Evolutionary conservation across 1,284 basidiomycete species (phyloP).

Genomic region (Ganoderma lucidum): DNA sequence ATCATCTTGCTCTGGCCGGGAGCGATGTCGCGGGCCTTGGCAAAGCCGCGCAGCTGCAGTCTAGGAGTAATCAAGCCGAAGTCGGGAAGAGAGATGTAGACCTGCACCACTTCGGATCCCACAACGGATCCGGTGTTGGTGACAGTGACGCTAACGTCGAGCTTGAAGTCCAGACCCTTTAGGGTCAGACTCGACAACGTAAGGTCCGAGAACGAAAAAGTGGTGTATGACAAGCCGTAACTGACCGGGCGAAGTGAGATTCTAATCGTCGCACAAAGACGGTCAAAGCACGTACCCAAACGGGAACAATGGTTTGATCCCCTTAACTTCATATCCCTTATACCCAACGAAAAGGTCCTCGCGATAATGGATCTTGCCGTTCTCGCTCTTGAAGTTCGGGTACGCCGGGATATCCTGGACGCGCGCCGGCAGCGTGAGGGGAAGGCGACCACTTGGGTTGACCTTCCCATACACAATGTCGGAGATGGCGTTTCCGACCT

Average conservation of each 20-base stretch:
- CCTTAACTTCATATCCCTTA: conserved; percentile 69
- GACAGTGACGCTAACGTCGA: conserved; percentile 53
- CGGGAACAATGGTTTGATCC: conserved; percentile 66
- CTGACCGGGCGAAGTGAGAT: conserved; percentile 37
- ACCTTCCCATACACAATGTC: conserved; percentile 78
- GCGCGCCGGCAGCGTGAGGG: conserved; percentile 70
- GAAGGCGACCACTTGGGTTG: conserved; percentile 76
- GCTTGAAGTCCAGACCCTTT: conserved; percentile 42
- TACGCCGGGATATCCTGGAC: conserved; percentile 74
- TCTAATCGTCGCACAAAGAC: background rate
- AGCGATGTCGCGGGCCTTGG: conserved; percentile 47
- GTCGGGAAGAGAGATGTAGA: conserved; percentile 69
- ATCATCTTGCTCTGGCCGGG: conserved; percentile 11
- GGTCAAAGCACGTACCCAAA: conserved; percentile 60
- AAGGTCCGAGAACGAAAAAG: conserved; percentile 64
- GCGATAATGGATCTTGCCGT: conserved; percentile 70
- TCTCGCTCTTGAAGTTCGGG: conserved; percentile 65
- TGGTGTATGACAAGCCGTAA: conserved; percentile 78
- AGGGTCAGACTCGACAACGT: conserved; percentile 38
- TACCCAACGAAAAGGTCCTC: conserved; percentile 79
- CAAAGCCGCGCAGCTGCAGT: conserved; percentile 67
- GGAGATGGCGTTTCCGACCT: conserved; percentile 76
- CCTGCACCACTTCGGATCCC: conserved; percentile 74
- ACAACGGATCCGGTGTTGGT: conserved; percentile 62
- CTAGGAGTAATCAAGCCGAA: conserved; percentile 62